A percentile compares a stretch with the other conserved stretches of the same genome.
Conservation (phyloP, 768 basidiomycete species). For the Ramaria rubella region DNA sequence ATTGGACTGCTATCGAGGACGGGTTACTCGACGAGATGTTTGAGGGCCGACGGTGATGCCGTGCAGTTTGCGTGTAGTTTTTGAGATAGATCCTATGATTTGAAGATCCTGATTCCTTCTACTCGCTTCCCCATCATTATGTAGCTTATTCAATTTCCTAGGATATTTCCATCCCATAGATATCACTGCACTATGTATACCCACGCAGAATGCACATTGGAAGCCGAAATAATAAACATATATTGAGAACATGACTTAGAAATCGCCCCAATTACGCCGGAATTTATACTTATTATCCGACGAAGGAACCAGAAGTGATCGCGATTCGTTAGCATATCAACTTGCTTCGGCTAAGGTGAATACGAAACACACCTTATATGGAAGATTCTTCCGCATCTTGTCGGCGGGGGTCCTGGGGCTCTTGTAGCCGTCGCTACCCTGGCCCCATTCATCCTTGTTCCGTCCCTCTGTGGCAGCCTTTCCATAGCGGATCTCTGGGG, state of each 20-base stretch:
- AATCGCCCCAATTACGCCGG: constrained; percentile 82
- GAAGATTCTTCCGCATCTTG: constrained; percentile 75
- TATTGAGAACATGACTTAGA: constrained; percentile 34
- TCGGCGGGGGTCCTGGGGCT: constrained; percentile 68
- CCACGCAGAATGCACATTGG: not conserved
- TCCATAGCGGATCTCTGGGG: constrained; percentile 56
- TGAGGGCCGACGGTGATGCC: constrained; percentile 33
- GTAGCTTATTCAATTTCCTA: not conserved
- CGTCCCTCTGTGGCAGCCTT: constrained; percentile 46
- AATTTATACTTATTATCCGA: constrained; percentile 77
- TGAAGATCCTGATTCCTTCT: not conserved
- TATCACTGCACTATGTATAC: not conserved
- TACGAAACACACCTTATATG: constrained; percentile 67
- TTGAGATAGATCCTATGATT: too few relatives aligned
- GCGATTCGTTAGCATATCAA: constrained; percentile 42
- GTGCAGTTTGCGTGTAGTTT: too few relatives aligned
- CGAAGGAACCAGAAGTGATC: constrained; percentile 35
- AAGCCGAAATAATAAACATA: not conserved
- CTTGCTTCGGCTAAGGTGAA: constrained; percentile 6
- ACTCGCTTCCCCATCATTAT: not conserved
- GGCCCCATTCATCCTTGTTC: constrained; percentile 62
- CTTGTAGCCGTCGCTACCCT: constrained; percentile 63
- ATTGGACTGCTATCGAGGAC: constrained; percentile 85
- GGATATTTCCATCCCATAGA: not conserved
- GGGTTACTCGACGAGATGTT: constrained; percentile 86